Percentiles rank a stretch among this genome's conserved stretches.
These are phyloP conservation scores for Cydonia oblonga DNA, from an alignment of 331 rosid genomes.

Conservation along the genomic window DNA sequence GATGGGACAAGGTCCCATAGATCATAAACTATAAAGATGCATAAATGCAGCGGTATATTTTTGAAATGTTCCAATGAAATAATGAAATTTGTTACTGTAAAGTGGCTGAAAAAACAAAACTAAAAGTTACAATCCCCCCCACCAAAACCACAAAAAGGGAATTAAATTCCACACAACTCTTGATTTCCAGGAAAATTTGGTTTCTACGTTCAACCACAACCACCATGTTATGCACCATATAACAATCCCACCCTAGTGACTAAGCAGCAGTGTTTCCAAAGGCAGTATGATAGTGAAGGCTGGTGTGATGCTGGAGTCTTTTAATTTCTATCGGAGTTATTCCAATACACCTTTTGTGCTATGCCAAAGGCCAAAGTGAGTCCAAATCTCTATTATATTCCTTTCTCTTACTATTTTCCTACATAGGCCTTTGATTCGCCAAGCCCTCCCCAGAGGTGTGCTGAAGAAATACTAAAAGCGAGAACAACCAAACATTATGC, in stretches of 20 bases:
- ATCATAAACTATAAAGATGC: neutral
- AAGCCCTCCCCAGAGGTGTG: neutral
- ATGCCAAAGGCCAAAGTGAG: neutral
- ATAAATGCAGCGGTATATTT: neutral
- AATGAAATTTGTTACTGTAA: no score
- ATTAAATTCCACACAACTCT: neutral
- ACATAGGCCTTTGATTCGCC: no score
- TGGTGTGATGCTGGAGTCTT: neutral
- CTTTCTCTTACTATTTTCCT: neutral
- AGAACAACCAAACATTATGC: neutral
- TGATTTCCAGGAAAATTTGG: neutral
- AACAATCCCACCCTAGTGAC: neutral
- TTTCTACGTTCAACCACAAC: neutral
- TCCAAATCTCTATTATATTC: neutral
- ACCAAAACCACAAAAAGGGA: no score
- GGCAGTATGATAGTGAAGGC: neutral
- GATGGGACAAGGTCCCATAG: neutral
- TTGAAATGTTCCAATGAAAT: neutral
- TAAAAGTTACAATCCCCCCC: no score
- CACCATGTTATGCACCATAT: neutral
- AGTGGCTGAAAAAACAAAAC: no score
- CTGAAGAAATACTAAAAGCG: neutral
- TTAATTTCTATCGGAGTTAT: neutral
- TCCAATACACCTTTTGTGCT: neutral
- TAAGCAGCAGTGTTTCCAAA: neutral